phyloP scores from a whole-genome alignment of 108 stramenopile genomes.

The Stephanodiscus minutulus region DNA sequence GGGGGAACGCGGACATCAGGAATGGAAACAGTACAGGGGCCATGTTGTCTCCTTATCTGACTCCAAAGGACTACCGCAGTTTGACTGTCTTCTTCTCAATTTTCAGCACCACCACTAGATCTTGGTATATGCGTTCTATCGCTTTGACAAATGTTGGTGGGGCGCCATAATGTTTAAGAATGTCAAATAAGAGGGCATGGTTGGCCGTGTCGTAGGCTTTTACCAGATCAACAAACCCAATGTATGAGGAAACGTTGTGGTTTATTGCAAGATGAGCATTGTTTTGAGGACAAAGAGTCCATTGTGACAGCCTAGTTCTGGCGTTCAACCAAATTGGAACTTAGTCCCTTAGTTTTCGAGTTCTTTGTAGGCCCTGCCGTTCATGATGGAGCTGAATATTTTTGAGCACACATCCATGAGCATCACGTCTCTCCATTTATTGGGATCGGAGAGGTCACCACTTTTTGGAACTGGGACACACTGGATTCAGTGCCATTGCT shows the following conservation, averaged over 20 bases:
- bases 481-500: constrained; percentile 5
- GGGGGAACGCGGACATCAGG: constrained; percentile 17
- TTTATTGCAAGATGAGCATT: constrained; percentile 1
- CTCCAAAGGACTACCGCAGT: neutral
- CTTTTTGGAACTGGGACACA: constrained; percentile 2
- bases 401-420: constrained; percentile 22
- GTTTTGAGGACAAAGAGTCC: constrained; percentile 15
- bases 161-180: constrained; percentile 18
- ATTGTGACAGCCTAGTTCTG: constrained; percentile 12
- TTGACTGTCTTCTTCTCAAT: neutral
- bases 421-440: constrained; percentile 9
- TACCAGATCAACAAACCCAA: constrained; percentile 20
- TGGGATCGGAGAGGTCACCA: neutral
- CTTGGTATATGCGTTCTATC: constrained; percentile 7
- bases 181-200: constrained; percentile 2
- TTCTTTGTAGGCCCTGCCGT: neutral
- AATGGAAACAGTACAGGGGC: constrained; percentile 25
- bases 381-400: constrained; percentile 8
- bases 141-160: neutral
- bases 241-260: neutral
- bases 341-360: constrained; percentile 7
- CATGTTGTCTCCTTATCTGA: neutral
- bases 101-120: constrained; percentile 5
- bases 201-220: constrained; percentile 36
- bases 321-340: constrained; percentile 19